phyloP scores from a whole-genome alignment of 2,329 filamentous ascomycete genomes.

The Sclerotiophoma versabilis region DNA sequence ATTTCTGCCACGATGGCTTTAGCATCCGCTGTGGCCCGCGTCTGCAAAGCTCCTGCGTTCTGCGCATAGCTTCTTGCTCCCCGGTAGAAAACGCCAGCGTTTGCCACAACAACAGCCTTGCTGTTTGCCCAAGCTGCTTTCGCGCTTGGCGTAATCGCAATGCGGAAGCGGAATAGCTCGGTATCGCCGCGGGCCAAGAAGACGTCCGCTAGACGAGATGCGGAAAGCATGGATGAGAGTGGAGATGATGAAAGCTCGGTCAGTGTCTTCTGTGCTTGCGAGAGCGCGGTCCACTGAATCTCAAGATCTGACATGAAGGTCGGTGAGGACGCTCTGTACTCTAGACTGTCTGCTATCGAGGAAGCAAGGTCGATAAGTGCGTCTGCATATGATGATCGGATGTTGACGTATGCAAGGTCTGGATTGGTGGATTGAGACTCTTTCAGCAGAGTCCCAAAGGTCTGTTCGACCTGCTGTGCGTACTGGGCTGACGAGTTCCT shows the following conservation, averaged over 20 bases:
- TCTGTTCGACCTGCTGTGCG: conserved; percentile 49
- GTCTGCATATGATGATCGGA: conserved; percentile 63
- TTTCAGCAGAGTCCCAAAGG: conserved; percentile 42
- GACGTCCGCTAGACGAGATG: conserved; percentile 39
- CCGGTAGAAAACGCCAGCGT: conserved; percentile 50
- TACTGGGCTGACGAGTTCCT: conserved; percentile 62
- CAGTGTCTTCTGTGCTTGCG: conserved; percentile 39
- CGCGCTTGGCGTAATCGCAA: conserved; percentile 29
- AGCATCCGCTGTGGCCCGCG: conserved; percentile 54
- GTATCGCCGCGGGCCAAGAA: conserved; percentile 45
- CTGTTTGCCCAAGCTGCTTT: conserved; percentile 44
- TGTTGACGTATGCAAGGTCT: conserved; percentile 59
- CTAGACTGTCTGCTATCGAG: conserved; percentile 47
- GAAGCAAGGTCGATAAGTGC: conserved; percentile 62
- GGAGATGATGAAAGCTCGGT: conserved; percentile 31
- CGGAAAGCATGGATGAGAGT: conserved; percentile 24
- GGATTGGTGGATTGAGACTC: conserved; percentile 57
- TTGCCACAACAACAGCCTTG: conserved; percentile 42
- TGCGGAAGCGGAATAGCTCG: conserved; percentile 45
- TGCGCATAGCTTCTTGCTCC: conserved; percentile 44
- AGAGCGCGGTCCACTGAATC: conserved; percentile 44
- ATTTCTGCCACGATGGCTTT: conserved; percentile 60
- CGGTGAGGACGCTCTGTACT: conserved; percentile 23
- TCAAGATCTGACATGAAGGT: conserved; percentile 26
- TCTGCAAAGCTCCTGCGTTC: conserved; percentile 42